Conservation (phyloP, 352 stramenopile species). For the Phytophthora aleatoria region DNA sequence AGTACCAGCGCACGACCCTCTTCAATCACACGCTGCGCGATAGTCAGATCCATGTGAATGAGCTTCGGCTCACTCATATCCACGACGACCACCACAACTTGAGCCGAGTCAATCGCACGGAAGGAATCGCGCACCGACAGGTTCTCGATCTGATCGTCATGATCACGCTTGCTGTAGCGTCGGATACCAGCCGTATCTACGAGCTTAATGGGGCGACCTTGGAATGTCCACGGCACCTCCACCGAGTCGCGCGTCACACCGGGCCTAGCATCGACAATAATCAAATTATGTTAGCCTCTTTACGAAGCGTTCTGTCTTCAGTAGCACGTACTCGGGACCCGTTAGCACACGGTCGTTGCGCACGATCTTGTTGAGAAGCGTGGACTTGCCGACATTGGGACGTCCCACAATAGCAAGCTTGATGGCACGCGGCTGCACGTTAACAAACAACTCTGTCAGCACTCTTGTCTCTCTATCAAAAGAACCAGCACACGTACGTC, state of each 20-base stretch:
- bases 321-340: slow-evolving; percentile 69
- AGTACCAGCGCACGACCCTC: slow-evolving; percentile 78
- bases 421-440: slow-evolving; percentile 55
- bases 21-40: slow-evolving; percentile 81
- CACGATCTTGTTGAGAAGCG: slow-evolving; percentile 83
- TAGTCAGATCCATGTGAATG: slow-evolving; percentile 88
- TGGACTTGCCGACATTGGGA: slow-evolving; percentile 84
- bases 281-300: slow-evolving; percentile 4
- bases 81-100: slow-evolving; percentile 82
- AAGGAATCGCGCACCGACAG: slow-evolving; percentile 83
- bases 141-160: slow-evolving; percentile 86
- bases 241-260: slow-evolving; percentile 84
- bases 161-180: slow-evolving; percentile 84
- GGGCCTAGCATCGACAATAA: slow-evolving; percentile 41
- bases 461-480: background rate
- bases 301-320: background rate
- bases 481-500: slow-evolving; percentile 45
- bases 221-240: slow-evolving; percentile 82
- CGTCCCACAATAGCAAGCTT: slow-evolving; percentile 82
- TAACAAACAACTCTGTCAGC: slow-evolving; percentile 11
- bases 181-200: slow-evolving; percentile 85
- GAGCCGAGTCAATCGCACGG: slow-evolving; percentile 77
- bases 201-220: slow-evolving; percentile 72
- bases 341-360: slow-evolving; percentile 82
- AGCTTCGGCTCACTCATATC: slow-evolving; percentile 85